Evolutionary conservation across 352 stramenopile species (phyloP).

Genomic region (Lagenidium sp.): DNA sequence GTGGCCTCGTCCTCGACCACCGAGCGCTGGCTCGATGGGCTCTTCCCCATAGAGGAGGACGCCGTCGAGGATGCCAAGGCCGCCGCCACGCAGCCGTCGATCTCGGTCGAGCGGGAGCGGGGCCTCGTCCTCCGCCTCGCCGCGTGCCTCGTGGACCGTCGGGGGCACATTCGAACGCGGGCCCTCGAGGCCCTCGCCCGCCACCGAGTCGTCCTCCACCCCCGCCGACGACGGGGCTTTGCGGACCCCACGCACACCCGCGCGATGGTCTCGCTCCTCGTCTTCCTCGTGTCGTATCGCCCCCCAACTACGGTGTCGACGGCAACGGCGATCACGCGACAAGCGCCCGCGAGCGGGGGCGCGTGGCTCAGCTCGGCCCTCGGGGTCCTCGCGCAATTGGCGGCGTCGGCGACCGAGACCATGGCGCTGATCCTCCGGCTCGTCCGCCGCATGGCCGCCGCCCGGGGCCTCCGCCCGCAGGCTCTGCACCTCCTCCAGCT

Average conservation of each 20-base stretch:
- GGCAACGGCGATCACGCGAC: slow-evolving; percentile 6
- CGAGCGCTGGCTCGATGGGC: slow-evolving; percentile 22
- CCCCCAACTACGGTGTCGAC: neutral
- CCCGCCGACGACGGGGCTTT: slow-evolving; percentile 8
- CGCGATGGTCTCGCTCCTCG: slow-evolving; percentile 45
- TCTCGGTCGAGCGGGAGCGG: slow-evolving; percentile 2
- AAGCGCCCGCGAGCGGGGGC: too few relatives aligned
- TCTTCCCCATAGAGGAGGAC: slow-evolving; percentile 26
- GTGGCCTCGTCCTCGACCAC: slow-evolving; percentile 11
- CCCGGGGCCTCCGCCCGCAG: slow-evolving; percentile 21
- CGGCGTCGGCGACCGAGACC: slow-evolving; percentile 46
- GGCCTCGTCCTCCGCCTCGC: slow-evolving; percentile 3
- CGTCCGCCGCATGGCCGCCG: slow-evolving; percentile 44
- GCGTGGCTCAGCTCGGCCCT: slow-evolving; percentile 38
- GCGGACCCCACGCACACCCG: slow-evolving; percentile 25
- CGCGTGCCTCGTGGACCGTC: slow-evolving; percentile 7
- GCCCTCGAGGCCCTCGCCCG: slow-evolving; percentile 24
- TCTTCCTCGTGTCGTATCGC: slow-evolving; percentile 37
- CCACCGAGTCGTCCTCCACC: slow-evolving; percentile 16
- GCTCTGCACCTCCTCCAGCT: slow-evolving; percentile 48
- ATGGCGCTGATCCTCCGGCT: slow-evolving; percentile 70
- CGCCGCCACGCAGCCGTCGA: neutral
- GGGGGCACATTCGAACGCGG: slow-evolving; percentile 1
- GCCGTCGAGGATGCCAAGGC: too few relatives aligned
- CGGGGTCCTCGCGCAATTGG: slow-evolving; percentile 35